Evolutionary conservation across 2,329 filamentous ascomycete species (phyloP).

Genomic region (Cladobotryum protrusum): DNA sequence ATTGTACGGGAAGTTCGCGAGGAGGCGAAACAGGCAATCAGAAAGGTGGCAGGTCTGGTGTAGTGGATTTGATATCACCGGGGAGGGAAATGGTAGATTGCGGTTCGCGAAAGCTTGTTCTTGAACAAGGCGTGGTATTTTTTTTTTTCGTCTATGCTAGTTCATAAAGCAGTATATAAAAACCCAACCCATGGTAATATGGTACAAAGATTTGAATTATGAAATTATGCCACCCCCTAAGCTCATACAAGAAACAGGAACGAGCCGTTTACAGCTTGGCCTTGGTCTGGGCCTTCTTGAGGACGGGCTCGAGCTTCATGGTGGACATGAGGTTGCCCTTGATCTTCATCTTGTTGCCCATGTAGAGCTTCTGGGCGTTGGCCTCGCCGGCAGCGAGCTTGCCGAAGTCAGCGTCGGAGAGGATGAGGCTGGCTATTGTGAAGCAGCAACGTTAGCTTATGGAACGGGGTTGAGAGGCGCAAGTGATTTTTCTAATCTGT

Average conservation of each 20-base stretch:
- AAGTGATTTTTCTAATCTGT: background rate
- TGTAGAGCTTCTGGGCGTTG: slow-evolving; percentile 92
- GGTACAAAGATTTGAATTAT: slow-evolving; percentile 2
- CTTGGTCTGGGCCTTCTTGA: slow-evolving; percentile 81
- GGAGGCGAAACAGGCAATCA: slow-evolving; percentile 30
- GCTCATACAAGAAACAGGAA: background rate
- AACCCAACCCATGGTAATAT: slow-evolving; percentile 6
- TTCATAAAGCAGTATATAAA: slow-evolving; percentile 9
- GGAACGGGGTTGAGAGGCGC: background rate
- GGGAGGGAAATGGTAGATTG: background rate
- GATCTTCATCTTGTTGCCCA: slow-evolving; percentile 97
- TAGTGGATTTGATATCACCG: background rate
- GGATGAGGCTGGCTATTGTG: slow-evolving; percentile 66
- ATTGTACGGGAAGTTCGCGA: slow-evolving; percentile 38
- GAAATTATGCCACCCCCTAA: no score
- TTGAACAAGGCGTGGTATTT: no score
- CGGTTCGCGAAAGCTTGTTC: background rate
- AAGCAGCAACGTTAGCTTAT: background rate
- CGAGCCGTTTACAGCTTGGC: slow-evolving; percentile 64
- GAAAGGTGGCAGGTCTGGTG: slow-evolving; percentile 17
- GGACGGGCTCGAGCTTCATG: slow-evolving; percentile 88
- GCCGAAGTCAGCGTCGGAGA: slow-evolving; percentile 82
- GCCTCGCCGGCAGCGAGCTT: slow-evolving; percentile 80
- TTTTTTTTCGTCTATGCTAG: slow-evolving; percentile 13
- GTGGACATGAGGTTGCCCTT: slow-evolving; percentile 99